phyloP scores from a whole-genome alignment of 2,329 filamentous ascomycete species.

The Lojkania enalia region DNA sequence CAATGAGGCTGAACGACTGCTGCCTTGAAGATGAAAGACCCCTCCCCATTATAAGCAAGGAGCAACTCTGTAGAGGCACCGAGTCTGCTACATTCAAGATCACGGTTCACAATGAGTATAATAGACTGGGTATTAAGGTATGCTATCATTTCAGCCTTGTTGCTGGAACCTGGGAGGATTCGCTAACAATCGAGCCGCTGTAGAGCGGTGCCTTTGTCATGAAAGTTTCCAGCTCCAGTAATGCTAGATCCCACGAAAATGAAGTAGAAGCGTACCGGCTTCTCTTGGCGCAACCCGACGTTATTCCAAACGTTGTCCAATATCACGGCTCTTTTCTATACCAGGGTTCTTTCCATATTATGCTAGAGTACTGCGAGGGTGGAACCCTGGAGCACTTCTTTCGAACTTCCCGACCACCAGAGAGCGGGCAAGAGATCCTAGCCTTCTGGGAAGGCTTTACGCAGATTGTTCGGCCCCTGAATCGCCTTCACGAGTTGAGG shows the following conservation, averaged over 20 bases:
- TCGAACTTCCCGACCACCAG: conserved; percentile 24
- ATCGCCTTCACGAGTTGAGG: conserved; percentile 26
- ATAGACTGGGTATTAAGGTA: too few species aligned
- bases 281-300: conserved; percentile 4
- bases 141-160: too few species aligned
- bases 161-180: too few species aligned
- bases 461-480: conserved; percentile 30
- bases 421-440: conserved; percentile 23
- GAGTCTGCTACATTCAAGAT: conserved; percentile 14
- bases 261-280: conserved; percentile 17
- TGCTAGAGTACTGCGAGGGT: conserved; percentile 42
- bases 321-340: conserved; percentile 26
- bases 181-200: too few species aligned
- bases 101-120: conserved; percentile 13
- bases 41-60: conserved; percentile 11
- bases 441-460: conserved; percentile 39
- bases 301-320: conserved; percentile 7
- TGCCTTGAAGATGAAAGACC: conserved; percentile 3
- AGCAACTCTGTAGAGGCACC: not conserved
- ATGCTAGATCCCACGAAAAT: conserved; percentile 14
- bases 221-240: conserved; percentile 16
- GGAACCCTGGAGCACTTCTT: conserved; percentile 41
- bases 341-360: conserved; percentile 30
- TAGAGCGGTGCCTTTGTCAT: conserved; percentile 20
- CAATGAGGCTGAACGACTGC: conserved; percentile 4